Percentiles rank a stretch among this genome's conserved stretches.
phyloP scores from a whole-genome alignment of 2,329 filamentous ascomycete genomes.

The Myriosclerotinia scirpicola region DNA sequence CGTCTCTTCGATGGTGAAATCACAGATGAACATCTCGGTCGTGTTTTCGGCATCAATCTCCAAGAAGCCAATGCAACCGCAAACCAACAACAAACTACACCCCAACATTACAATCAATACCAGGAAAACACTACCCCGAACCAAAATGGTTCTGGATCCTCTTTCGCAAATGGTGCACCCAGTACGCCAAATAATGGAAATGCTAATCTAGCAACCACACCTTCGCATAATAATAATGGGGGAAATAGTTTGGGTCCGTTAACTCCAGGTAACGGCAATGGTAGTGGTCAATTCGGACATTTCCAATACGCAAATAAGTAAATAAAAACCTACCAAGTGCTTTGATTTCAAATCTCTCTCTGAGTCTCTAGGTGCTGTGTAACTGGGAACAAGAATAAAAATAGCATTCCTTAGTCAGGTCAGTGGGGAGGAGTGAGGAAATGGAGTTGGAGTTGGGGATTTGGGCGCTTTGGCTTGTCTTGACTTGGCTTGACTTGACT shows the following conservation, averaged over 20 bases:
- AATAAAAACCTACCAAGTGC: neutral
- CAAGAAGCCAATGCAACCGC: constrained; percentile 54
- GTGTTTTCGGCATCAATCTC: constrained; percentile 87
- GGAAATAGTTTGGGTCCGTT: constrained; percentile 61
- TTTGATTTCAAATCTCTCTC: neutral
- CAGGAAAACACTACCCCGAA: constrained; percentile 52
- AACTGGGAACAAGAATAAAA: neutral
- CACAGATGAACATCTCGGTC: constrained; percentile 78
- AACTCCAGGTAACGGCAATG: constrained; percentile 73
- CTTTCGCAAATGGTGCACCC: constrained; percentile 52
- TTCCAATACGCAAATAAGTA: constrained; percentile 49
- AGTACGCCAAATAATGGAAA: constrained; percentile 72
- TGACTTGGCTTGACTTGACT: too few relatives aligned
- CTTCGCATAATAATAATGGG: constrained; percentile 52
- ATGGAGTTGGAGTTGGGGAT: constrained; percentile 14
- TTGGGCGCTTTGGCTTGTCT: constrained; percentile 6
- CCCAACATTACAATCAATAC: constrained; percentile 44
- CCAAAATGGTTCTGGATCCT: constrained; percentile 50
- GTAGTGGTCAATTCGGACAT: constrained; percentile 72
- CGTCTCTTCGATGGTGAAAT: constrained; percentile 84
- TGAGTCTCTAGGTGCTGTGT: neutral
- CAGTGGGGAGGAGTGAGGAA: neutral
- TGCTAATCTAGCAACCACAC: constrained; percentile 48
- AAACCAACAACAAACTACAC: constrained; percentile 43
- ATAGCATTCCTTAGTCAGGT: constrained; percentile 8